Percentiles rank a stretch among this genome's conserved stretches.
phyloP scores from a whole-genome alignment of 208 protist species.

The Crithidia bombi region DNA sequence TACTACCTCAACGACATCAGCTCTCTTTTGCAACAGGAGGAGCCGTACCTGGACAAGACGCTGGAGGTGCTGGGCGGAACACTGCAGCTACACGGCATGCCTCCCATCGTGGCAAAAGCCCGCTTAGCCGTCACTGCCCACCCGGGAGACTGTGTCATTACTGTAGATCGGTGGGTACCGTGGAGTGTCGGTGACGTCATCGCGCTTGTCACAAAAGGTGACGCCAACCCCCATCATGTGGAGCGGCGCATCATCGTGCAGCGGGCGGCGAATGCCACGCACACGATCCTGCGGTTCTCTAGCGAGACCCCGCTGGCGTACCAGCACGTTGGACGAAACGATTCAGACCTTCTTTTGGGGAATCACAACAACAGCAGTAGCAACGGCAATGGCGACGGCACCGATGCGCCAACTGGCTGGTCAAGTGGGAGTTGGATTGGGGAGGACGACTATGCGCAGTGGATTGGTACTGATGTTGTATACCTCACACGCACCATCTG shows the following conservation, averaged over 20 bases:
- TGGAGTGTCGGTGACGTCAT: conserved; percentile 59
- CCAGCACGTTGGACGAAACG: conserved; percentile 26
- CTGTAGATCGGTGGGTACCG: conserved; percentile 38
- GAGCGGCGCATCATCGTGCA: conserved; percentile 43
- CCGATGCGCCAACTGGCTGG: neutral
- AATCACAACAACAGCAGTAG: neutral
- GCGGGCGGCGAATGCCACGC: conserved; percentile 19
- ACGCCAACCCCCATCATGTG: conserved; percentile 31
- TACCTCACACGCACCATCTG: conserved; percentile 59
- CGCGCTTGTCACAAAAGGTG: conserved; percentile 42
- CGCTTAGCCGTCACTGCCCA: conserved; percentile 21
- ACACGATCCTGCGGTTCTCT: conserved; percentile 36
- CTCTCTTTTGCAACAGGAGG: conserved; percentile 11
- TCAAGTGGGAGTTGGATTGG: neutral
- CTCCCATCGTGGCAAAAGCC: neutral
- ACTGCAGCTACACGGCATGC: conserved; percentile 42
- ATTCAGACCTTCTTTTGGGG: too few relatives aligned
- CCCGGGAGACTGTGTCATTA: conserved; percentile 30
- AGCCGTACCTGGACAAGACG: conserved; percentile 33
- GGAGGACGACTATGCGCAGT: neutral
- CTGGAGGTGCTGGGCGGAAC: conserved; percentile 42
- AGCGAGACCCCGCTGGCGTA: conserved; percentile 33
- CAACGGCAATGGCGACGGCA: neutral
- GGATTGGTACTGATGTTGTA: conserved; percentile 41
- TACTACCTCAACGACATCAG: conserved; percentile 27